Evolutionary conservation across 495 filamentous ascomycete species (phyloP), one percentile per base, ranked within the genome.

Genomic region (Podospora anserina): DNA sequence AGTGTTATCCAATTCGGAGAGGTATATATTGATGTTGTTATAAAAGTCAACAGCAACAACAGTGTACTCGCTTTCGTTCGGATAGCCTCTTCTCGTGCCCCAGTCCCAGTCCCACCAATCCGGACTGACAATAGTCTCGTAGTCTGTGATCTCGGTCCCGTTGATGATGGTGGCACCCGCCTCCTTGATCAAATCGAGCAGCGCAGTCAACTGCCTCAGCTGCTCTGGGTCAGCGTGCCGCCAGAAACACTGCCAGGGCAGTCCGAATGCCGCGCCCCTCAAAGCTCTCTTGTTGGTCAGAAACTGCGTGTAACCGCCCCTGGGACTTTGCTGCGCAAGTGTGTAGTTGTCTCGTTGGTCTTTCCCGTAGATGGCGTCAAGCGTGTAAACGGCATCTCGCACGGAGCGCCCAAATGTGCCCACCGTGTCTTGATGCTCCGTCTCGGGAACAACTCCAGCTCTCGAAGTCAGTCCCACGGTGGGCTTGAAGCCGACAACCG

Each of bases 101-200:
- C 88, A 90, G 71, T 91, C 88, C 90, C 90, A 92, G 78, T 91
- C 88, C 90, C 90, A 92, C 78, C 91, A 88, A 62, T 82, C 76
- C 0, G 88, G 88, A 30, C 81, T 82, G 26, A 92, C 85, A 53
- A 91, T 87, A 0, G 77, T 81, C 74, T 87, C 76, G 71, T 86
- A 84, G 69, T 86, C 79, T 27, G 87, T 87, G 6, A 92, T 79
- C 75, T 93, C 90, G 1, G 88, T 91, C 26, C 83, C 83, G 71
- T 92, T 91, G 74, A 93, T 81, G 54, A 93, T 83, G 16, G 82
- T 88, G 11, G 90, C 90, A 3, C 90, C 90, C 28, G 88, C 86
- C 2, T 74, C 68, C 69, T 83, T 72, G 64, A 92, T 85, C 61
- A 89, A 73, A 0, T 78, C 66, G 20, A 92, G 66, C 0, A 91